Percentiles rank a stretch among this genome's conserved stretches.
Evolutionary conservation across 768 basidiomycete genomes (phyloP).

Genomic region (Candolleomyces eurysporus): DNA sequence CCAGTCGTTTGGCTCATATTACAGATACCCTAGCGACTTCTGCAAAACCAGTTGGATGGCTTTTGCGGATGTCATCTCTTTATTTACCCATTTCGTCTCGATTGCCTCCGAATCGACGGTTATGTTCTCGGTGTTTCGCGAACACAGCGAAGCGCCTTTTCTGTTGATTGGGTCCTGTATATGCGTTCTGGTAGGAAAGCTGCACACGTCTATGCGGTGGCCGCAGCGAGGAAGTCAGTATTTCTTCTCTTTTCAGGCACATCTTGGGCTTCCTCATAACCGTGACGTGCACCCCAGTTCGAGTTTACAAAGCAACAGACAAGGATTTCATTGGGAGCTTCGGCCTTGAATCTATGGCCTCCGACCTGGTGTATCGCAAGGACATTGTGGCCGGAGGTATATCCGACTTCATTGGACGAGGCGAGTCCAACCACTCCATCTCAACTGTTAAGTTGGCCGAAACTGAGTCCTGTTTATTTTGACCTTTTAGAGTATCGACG

Average conservation of each 20-base stretch:
- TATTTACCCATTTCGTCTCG: too few relatives aligned
- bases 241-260: not conserved
- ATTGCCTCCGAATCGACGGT: too few relatives aligned
- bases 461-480: not conserved
- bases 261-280: not conserved
- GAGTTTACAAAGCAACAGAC: slow-evolving; percentile 70
- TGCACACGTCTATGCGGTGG: too few relatives aligned
- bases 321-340: slow-evolving; percentile 57
- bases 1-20: slow-evolving; percentile 46
- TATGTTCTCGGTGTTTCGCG: too few relatives aligned
- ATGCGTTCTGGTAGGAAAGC: too few relatives aligned
- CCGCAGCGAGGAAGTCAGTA: not conserved
- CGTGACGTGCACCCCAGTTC: slow-evolving; percentile 35
- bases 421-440: slow-evolving; percentile 35
- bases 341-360: slow-evolving; percentile 63
- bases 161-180: too few relatives aligned
- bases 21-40: slow-evolving; percentile 47
- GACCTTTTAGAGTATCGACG: too few relatives aligned
- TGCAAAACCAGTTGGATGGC: slow-evolving; percentile 58
- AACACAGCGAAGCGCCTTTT: too few relatives aligned
- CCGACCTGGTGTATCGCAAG: slow-evolving; percentile 56
- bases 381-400: slow-evolving; percentile 73
- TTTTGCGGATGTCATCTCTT: slow-evolving; percentile 40
- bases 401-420: slow-evolving; percentile 45
- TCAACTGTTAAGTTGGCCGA: not conserved